These are phyloP conservation scores for Mycosarcoma mackinlayi DNA, from an alignment of 1,284 basidiomycete species.

Conservation along the genomic window DNA sequence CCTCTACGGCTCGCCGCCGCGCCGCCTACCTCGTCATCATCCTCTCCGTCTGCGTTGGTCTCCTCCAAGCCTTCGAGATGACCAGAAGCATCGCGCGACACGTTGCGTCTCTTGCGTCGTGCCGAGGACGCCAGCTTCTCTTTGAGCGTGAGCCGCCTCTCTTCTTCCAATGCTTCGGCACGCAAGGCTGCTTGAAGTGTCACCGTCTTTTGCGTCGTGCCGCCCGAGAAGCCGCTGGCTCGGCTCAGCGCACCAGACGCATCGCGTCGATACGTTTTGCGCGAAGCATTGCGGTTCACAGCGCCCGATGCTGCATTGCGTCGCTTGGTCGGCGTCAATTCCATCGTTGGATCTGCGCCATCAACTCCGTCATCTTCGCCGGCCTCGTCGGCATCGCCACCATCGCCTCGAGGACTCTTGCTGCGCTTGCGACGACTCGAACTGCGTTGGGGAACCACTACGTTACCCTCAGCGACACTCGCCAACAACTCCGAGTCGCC, in stretches of 20 bases:
- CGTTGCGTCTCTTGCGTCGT: conserved; percentile 31
- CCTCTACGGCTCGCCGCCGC: background rate
- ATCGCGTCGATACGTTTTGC: conserved; percentile 32
- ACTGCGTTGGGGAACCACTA: conserved; percentile 34
- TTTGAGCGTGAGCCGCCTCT: conserved; percentile 42
- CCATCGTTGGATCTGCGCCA: conserved; percentile 1
- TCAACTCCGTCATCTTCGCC: background rate
- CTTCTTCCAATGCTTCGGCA: conserved; percentile 61
- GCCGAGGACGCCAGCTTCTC: conserved; percentile 34
- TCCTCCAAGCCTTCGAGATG: conserved; percentile 26
- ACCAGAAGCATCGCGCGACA: conserved; percentile 17
- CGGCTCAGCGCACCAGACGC: conserved; percentile 37
- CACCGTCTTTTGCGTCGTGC: conserved; percentile 44
- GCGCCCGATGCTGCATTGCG: conserved; percentile 9
- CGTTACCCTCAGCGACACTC: conserved; percentile 29
- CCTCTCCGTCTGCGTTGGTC: conserved; percentile 16
- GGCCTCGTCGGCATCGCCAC: background rate
- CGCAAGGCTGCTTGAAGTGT: conserved; percentile 54
- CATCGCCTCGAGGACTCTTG: background rate
- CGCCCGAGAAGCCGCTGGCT: conserved; percentile 40
- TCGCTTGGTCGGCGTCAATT: conserved; percentile 11
- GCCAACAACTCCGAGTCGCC: conserved; percentile 31
- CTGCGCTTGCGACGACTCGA: conserved; percentile 28
- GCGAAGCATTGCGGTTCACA: conserved; percentile 22
- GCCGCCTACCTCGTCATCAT: conserved; percentile 12